Evolutionary conservation across 148 eudicot genomes (phyloP), one percentile per base, ranked within the genome.

Genomic region (Cornus controversa): DNA sequence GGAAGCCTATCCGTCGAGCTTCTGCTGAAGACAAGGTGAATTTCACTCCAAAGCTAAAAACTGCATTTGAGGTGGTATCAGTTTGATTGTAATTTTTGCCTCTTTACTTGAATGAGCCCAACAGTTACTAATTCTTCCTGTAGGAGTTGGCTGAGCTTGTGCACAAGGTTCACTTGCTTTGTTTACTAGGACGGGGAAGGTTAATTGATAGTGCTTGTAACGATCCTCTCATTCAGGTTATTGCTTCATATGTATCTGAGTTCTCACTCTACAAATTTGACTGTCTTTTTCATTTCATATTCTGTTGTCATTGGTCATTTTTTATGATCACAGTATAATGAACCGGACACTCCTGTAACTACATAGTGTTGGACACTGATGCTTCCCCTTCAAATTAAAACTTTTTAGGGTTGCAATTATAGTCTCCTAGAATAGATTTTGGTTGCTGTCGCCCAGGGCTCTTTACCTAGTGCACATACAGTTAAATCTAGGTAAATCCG

Each of bases 1-100:
- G 86, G 75, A 96, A 92, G 86, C 80, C 85, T 28, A 66, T 89
- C 25, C 86, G 91, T 18, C 86, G 98, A 81, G 92, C 89, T 66
- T 88, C 99, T 81, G 97, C 97, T 31, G 85, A 91, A 86, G 98
- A 96, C 74, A 96, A 92, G 98, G 99, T 96, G 76, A 69, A 65
- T 25, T 54, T 26, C n/a, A 31, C 47, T 54, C 1, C 66, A 25
- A 42, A 7, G 14, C 18, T 50, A 10, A 54, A 24, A 36, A 40
- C 75, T 29, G 29, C 22, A 34, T 29, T 71, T 14, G 40, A 80
- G 31, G 14, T 23, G 53, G 34, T 34, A 13, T 62, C 50, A 5
- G 15, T 28, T 31, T 23, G 10, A 62, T 42, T 63, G 34, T 70
- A 76, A 50, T 47, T 62, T 29, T 20, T 42, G 64, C 60, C 34